A percentile compares a stretch with the other conserved stretches of the same genome.
phyloP scores from a whole-genome alignment of 495 filamentous ascomycete species.

The Cladorrhinum samala region DNA sequence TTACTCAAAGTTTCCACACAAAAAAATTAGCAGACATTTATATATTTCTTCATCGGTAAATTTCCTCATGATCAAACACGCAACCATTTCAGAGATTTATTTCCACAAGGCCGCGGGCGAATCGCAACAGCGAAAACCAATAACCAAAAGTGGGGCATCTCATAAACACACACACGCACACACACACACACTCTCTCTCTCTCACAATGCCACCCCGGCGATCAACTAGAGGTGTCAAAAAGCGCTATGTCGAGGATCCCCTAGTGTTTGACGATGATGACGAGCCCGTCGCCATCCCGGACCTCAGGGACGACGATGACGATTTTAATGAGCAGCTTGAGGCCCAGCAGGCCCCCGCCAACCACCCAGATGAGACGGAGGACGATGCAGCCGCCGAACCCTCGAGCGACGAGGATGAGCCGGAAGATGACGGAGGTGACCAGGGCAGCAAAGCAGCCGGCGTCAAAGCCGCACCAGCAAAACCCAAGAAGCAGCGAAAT shows the following conservation, averaged over 20 bases:
- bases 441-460: conserved; percentile 21
- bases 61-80: no score
- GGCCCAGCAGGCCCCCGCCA: not conserved
- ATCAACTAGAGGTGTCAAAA: conserved; percentile 18
- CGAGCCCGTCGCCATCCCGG: conserved; percentile 13
- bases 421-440: conserved; percentile 5
- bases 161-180: not conserved
- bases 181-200: not conserved
- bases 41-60: no score
- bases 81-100: no score
- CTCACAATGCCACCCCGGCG: conserved; percentile 12
- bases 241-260: conserved; percentile 22
- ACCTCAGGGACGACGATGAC: conserved; percentile 11
- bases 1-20: no score
- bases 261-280: conserved; percentile 19
- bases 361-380: conserved; percentile 10
- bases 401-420: conserved; percentile 16
- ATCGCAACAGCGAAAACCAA: no score
- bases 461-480: conserved; percentile 6
- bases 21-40: no score
- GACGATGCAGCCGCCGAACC: not conserved
- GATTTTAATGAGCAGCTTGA: conserved; percentile 16
- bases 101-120: no score
- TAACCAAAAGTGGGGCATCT: not conserved
- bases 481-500: conserved; percentile 16